Conservation (phyloP, 176 grass and related monocot genomes). For the Pontederia crassipes region DNA sequence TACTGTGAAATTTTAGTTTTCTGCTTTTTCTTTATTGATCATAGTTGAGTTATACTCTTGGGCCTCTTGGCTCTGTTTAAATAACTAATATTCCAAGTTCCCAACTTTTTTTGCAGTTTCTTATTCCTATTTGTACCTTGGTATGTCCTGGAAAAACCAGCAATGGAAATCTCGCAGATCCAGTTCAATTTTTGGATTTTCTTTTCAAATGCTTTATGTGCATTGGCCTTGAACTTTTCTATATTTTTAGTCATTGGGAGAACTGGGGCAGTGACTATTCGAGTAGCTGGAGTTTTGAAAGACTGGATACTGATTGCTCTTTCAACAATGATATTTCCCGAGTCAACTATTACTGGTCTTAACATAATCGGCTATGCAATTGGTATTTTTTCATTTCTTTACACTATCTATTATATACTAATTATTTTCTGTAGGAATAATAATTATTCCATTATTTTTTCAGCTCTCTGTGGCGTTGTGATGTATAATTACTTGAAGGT, state of each 20-base stretch:
- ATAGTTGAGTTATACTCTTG: too few relatives aligned
- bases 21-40: too few relatives aligned
- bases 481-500: constrained; percentile 99
- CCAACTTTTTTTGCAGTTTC: too few relatives aligned
- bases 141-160: too few relatives aligned
- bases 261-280: constrained; percentile 94
- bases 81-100: too few relatives aligned
- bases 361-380: constrained; percentile 96
- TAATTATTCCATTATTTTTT: constrained; percentile 13
- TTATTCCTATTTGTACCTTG: too few relatives aligned
- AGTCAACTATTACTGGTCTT: constrained; percentile 89
- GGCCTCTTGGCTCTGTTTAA: too few relatives aligned
- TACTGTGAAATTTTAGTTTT: too few relatives aligned
- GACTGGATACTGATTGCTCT: constrained; percentile 99
- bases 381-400: constrained; percentile 43
- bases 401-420: constrained; percentile 8
- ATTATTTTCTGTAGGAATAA: constrained; percentile 9
- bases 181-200: too few relatives aligned
- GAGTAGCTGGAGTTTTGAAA: constrained; percentile 97
- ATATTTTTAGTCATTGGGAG: constrained; percentile 93
- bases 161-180: too few relatives aligned
- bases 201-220: too few relatives aligned
- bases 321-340: constrained; percentile 94
- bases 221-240: too few relatives aligned
- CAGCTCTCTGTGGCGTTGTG: constrained; percentile 93